These are phyloP conservation scores for Paecilomyces formosus DNA, from an alignment of 2,329 filamentous ascomycete genomes.

Conservation along the genomic window DNA sequence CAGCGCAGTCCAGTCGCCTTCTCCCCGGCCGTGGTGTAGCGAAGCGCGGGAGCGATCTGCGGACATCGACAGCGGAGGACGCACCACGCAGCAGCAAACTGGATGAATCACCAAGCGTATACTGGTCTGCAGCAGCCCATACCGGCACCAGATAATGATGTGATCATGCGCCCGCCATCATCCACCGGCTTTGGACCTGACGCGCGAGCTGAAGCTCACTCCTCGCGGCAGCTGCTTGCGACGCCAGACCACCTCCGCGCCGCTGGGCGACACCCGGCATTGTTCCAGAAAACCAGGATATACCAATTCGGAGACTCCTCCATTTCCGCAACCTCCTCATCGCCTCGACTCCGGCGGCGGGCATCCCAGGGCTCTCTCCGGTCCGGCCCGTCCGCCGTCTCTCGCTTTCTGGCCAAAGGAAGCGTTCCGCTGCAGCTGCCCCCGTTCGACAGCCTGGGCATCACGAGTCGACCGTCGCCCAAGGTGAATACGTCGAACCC, in stretches of 20 bases:
- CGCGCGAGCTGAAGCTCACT: slow-evolving; percentile 7
- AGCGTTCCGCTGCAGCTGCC: slow-evolving; percentile 42
- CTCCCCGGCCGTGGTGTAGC: not conserved
- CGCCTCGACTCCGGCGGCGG: slow-evolving; percentile 21
- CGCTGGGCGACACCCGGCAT: not conserved
- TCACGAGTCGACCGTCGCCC: slow-evolving; percentile 26
- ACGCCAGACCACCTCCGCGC: slow-evolving; percentile 3
- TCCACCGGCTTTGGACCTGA: slow-evolving; percentile 3
- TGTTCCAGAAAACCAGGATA: not conserved
- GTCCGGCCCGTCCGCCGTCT: slow-evolving; percentile 25
- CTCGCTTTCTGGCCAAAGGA: slow-evolving; percentile 28
- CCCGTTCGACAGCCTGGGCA: slow-evolving; percentile 47
- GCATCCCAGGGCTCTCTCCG: slow-evolving; percentile 29
- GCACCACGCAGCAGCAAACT: slow-evolving; percentile 8
- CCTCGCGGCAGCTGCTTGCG: slow-evolving; percentile 8
- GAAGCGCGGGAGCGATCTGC: not conserved
- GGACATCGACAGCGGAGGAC: not conserved
- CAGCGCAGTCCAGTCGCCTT: not conserved
- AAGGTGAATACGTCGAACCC: not conserved
- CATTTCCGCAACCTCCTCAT: not conserved
- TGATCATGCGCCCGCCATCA: slow-evolving; percentile 21
- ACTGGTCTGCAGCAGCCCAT: slow-evolving; percentile 22
- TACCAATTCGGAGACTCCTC: not conserved
- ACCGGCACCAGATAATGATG: slow-evolving; percentile 15
- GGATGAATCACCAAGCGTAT: slow-evolving; percentile 25